phyloP scores from a whole-genome alignment of 148 eudicot species.

The Rhododendron kiyosumense region DNA sequence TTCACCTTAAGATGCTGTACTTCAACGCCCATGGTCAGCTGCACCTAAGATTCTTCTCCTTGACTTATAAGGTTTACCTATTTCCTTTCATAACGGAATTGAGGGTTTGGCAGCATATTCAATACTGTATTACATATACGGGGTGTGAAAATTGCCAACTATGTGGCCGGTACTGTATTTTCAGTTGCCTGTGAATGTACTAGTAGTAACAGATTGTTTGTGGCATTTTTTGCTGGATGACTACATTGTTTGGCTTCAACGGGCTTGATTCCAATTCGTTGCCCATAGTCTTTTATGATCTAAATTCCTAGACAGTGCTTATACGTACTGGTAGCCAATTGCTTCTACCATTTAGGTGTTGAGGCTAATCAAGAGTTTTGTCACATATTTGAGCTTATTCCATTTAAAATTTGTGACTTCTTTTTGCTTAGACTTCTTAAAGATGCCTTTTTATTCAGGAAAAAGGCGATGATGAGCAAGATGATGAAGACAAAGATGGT shows the following conservation, averaged over 20 bases:
- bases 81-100: background rate
- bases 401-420: background rate
- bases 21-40: background rate
- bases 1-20: background rate
- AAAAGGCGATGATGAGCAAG: slow-evolving; percentile 36
- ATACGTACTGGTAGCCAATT: background rate
- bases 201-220: background rate
- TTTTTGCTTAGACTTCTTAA: background rate
- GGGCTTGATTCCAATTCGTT: background rate
- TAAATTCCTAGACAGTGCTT: background rate
- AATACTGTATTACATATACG: background rate
- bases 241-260: background rate
- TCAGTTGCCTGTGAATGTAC: background rate
- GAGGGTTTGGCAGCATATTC: background rate
- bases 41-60: background rate
- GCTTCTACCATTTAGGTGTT: background rate
- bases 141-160: background rate
- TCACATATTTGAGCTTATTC: background rate
- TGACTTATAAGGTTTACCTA: background rate
- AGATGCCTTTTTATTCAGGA: slow-evolving; percentile 22
- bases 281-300: background rate
- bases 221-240: background rate
- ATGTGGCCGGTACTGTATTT: background rate
- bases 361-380: background rate
- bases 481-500: slow-evolving; percentile 34